Base-by-base conservation (phyloP, 345 rosid species). In the Dipteronia dyeriana region DNA sequence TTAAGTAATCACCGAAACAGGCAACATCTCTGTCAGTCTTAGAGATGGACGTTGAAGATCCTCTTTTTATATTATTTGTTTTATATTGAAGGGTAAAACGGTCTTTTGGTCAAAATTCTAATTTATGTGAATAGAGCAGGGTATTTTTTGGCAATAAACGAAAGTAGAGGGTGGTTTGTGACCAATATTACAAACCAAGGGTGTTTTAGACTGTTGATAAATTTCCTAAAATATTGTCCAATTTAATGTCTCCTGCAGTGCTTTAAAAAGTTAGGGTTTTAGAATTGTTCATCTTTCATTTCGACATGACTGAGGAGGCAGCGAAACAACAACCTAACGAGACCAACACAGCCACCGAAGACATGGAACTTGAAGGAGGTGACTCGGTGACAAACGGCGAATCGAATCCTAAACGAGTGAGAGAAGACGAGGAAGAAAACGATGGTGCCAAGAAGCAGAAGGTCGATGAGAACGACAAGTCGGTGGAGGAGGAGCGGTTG, bases 401-500 rank as follows among this genome's bases (percentile, higher is more conserved):
- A 31, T 59, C 79, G 9, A 80, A 80, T 38, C 74, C 77, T 73
- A 87, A 87, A 78, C 88, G 90, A 5, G 79, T 67, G 25, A 85
- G 90, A 76, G 89, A 86, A 73, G 80, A 77, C 26, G 89, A 78
- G 74, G 80, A 73, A 31, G 82, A 51, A 47, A 75, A 75, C 59
- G 88, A 62, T 54, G 88, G 80, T n/a, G 60, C 82, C 5, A 90
- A 90, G 87, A 91, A 89, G 84, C 94, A 80, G 84, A 90, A 90
- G 79, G 82, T 76, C 63, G 87, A 66, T 70, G 73, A 59, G 79
- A 51, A 64, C 76, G 84, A 77, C 77, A 75, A 78, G 78, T 61
- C 75, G 23, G 66, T 78, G 70, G 74, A 84, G 76, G 82, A 83
- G 66, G 78, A 82, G 73, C 77, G 79, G 69, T 68, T 69, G 65